Evolutionary conservation across 2,329 filamentous ascomycete species (phyloP), one percentile per base, ranked within the genome.

Genomic region (Hymenotorrendiella dingleyae): DNA sequence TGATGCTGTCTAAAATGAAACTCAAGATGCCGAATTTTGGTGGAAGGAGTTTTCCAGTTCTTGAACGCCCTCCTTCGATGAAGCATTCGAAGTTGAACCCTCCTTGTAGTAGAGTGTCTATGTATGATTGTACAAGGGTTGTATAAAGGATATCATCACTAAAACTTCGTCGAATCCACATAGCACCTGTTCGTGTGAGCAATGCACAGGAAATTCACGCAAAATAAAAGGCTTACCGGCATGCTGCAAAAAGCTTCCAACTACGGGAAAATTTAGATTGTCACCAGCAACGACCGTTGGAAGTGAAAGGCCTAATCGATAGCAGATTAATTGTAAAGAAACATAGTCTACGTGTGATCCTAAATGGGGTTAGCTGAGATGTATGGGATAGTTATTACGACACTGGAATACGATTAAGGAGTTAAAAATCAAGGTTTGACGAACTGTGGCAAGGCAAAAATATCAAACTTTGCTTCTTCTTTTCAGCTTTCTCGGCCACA

Each of bases 51-150:
- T 98, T 98, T 21, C 93, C 93, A 0, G 91, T 98, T 39, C 93
- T 74, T 23, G 90, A 96, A 14, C 93, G 77, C 1, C 91, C 90
- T 12, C 93, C 93, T 67, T 98, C 93, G 46, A 98, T 94, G 57
- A 98, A 98, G 63, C 93, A 98, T 64, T 96, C 91, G 36, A 98
- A 79, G 61, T 98, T 97, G 65, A 84, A 95, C 0, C 93, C 93
- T 50, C 87, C 82, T 58, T 93, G 86, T 3, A 98, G 71, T 32
- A 98, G 63, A 0, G 88, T 94, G 62, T 98, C 93, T 55, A 98
- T 89, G 59, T 98, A 98, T 6, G 89, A 79, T 64, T 98, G 93
- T 6, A 98, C 91, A n/a, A 97, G 72, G 0, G 90, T 91, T 4
- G 81, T 80, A 62, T 98, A 98, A 1, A 98, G 68, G 26, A 85